Base-by-base conservation (phyloP, 768 basidiomycete species). In the Nevesoporus exiguus region DNA sequence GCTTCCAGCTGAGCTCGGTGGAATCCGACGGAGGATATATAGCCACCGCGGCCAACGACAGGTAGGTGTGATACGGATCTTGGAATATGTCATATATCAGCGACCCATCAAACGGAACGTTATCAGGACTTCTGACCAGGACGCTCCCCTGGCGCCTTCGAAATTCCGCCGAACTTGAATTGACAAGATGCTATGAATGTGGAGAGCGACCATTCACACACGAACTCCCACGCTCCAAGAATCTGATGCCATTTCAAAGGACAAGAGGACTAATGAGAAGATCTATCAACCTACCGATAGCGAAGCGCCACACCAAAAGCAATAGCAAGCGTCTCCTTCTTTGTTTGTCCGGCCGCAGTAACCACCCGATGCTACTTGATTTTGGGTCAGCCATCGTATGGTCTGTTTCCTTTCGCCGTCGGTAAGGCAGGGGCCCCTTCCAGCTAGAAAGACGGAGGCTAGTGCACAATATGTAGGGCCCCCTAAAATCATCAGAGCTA, bases 31-130 rank as follows among this genome's bases (percentile, higher is more conserved):
- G 79, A 30, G 81, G 74, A 68, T 80, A 82, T 64, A 95, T 77
- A 2, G 91, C 77, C 19, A 95, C 63, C 0, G 90, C 86, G 0
- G 96, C 94, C 33, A 97, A 73, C 2, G 91, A 84, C 29, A 98
- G 76, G 68, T 98, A 98, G 0, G 95, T 97, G 63, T 99, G 96
- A 65, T 93, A 96, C 0, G 96, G 93, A 74, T 99, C 96, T 88
- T 63, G 22, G 30, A 56, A 55, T 40, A 27, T n/a, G 40, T 14
- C 14, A 1, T 7, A 36, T 36, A 58, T 64, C 49, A 69, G 52
- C 24, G 8, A 41, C 13, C 5, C 34, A 39, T 34, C 17, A 6
- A 27, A 37, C 40, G 37, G 7, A 45, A 25, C 14, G 8, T 36
- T 17, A 33, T 13, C 24, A 37, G 42, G 15, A 33, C 19, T 11